These are phyloP conservation scores for Vitrella brassicaformis DNA, from an alignment of 73 alveolate species.

Conservation along the genomic window DNA sequence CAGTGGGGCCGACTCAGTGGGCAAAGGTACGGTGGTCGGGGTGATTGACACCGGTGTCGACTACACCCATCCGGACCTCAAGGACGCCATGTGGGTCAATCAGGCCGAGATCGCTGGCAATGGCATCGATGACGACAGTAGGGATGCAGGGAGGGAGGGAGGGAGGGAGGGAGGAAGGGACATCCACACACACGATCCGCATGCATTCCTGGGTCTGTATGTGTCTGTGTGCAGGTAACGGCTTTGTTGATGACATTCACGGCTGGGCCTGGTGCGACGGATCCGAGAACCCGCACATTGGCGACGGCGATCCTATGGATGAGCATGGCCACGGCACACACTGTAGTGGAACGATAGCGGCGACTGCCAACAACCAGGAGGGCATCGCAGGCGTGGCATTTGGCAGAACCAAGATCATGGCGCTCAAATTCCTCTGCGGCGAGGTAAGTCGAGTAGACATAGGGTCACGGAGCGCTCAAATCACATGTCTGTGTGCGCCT, in stretches of 20 bases:
- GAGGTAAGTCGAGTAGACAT: background rate
- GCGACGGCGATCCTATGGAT: conserved; percentile 29
- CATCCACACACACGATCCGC: no score
- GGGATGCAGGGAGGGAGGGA: background rate
- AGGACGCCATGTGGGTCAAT: conserved; percentile 20
- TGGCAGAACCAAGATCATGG: conserved; percentile 15
- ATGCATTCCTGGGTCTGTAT: no score
- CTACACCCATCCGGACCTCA: no score
- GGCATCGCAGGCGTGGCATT: conserved; percentile 32
- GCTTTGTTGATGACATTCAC: conserved; percentile 1
- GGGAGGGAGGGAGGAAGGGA: no score
- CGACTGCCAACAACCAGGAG: conserved; percentile 10
- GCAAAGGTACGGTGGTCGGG: no score
- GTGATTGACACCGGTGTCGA: no score
- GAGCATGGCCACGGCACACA: conserved; percentile 27
- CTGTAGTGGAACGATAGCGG: conserved; percentile 27
- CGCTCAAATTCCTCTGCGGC: conserved; percentile 14
- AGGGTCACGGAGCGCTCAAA: background rate
- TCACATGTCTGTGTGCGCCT: conserved; percentile 1
- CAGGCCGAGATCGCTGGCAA: conserved; percentile 18
- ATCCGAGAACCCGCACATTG: no score
- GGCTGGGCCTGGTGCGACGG: conserved; percentile 22
- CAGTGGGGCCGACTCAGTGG: no score
- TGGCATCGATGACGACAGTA: conserved; percentile 25
- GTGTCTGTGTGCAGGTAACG: background rate